Conservation (phyloP, 768 basidiomycete species). For the Psilocybe cyanescens region DNA sequence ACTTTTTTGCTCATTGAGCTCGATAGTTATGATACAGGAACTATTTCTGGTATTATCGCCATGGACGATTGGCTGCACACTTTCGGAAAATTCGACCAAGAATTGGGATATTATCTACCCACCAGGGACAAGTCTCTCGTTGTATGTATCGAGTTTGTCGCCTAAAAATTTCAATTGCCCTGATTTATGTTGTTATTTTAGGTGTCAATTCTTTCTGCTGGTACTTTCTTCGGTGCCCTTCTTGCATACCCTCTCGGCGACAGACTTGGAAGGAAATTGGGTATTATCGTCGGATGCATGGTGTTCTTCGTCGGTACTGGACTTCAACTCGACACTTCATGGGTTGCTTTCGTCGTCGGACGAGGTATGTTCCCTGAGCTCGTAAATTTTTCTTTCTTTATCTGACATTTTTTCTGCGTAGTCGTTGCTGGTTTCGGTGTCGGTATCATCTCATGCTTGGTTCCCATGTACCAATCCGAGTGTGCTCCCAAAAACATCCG, state of each 20-base stretch:
- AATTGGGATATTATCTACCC: constrained; percentile 37
- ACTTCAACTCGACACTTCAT: constrained; percentile 57
- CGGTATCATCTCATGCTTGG: constrained; percentile 68
- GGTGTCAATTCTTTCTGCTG: constrained; percentile 72
- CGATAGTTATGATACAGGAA: constrained; percentile 71
- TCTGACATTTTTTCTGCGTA: not conserved
- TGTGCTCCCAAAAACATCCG: constrained; percentile 71
- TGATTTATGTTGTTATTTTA: not conserved
- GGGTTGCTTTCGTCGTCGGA: constrained; percentile 18
- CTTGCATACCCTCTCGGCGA: constrained; percentile 38
- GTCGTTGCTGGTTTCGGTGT: constrained; percentile 9
- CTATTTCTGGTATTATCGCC: constrained; percentile 71
- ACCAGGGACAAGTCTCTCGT: constrained; percentile 46
- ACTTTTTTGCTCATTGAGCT: not conserved
- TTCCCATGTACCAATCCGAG: constrained; percentile 46
- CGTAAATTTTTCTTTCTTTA: not conserved
- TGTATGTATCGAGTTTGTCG: constrained; percentile 19
- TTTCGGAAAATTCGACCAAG: constrained; percentile 37
- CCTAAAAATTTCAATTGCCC: not conserved
- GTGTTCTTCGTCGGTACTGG: constrained; percentile 63
- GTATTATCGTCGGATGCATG: constrained; percentile 61
- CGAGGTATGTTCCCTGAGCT: constrained; percentile 60
- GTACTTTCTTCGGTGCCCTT: constrained; percentile 80
- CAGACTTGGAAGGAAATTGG: constrained; percentile 51
- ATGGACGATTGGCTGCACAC: constrained; percentile 59